Evolutionary conservation across 495 filamentous ascomycete species (phyloP).

Genomic region (Neurospora intermedia): DNA sequence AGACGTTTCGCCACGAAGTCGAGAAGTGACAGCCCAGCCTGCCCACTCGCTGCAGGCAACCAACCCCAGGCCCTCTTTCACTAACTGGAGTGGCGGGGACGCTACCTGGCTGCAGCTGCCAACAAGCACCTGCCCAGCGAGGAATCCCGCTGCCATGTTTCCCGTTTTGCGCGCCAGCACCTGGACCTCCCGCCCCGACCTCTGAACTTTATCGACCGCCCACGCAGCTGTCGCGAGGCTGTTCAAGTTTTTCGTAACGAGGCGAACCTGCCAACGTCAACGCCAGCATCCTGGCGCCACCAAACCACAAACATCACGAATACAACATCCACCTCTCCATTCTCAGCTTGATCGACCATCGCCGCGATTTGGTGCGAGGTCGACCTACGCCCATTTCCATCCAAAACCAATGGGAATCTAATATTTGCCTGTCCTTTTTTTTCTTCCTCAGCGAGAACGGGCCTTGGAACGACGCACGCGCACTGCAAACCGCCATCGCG

Average conservation of each 20-base stretch:
- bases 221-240: background rate
- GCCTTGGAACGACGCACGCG: conserved; percentile 4
- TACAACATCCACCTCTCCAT: background rate
- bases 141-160: background rate
- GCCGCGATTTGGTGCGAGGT: conserved; percentile 9
- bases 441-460: background rate
- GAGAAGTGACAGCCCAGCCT: background rate
- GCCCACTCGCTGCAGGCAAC: background rate
- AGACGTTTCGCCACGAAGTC: background rate
- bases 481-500: conserved; percentile 9
- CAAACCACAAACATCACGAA: background rate
- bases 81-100: background rate
- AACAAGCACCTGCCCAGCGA: background rate
- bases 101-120: background rate
- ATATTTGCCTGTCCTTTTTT: conserved; percentile 1
- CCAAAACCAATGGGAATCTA: conserved; percentile 10
- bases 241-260: background rate
- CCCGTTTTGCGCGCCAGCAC: background rate
- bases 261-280: background rate
- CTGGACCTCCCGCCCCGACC: background rate
- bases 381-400: background rate
- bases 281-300: background rate
- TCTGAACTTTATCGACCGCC: background rate
- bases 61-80: background rate
- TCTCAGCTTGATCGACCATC: conserved; percentile 6